Evolutionary conservation across 2,329 filamentous ascomycete genomes (phyloP), one percentile per base, ranked within the genome.

Genomic region (Xylariaceae sp.): DNA sequence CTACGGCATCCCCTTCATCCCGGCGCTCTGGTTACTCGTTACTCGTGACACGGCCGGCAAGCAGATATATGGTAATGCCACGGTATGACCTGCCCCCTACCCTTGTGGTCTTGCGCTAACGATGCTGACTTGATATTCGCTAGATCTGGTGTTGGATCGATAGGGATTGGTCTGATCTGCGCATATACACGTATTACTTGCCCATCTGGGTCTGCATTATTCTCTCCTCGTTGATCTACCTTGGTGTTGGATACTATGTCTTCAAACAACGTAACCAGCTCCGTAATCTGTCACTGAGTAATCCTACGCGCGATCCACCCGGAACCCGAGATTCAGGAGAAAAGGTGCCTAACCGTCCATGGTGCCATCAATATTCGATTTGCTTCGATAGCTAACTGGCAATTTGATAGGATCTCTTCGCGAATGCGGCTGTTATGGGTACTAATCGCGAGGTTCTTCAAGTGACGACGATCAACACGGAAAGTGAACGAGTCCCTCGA

Each of bases 1-100:
- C 71, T 94, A 92, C 59, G 88, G 89, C 0, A 67, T 88, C 1
- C 88, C 89, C 0, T 84, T 88, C 35, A 70, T 88, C 39, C 87
- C 89, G 7, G 83, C 88, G 0, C 69, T 92, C 34, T 75, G 82
- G 17, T 85, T 88, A 61, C 78, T 92, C 34, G 79, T 89, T 51
- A 74, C 88, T 56, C 73, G 73, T 30, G 71, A 68, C 44, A 64
- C 71, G 4, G 61, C 66, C 10, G 71, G 73, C 11, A 75, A 76
- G 0, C 71, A 72, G 2, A 73, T 83, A 1, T 85, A 84, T 61
- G 83, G 82, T 10, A 75, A 84, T 69, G 82, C 82, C 18, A 84
- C 82, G 34, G 82, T 84, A 67, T 65, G 79, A 3, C 13, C 8
- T 35, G 1, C 4, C 49, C 23, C 23, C 23, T 30, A 18, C 18